Evolutionary conservation across 805 yeast genomes (phyloP), one percentile per base, ranked within the genome.

Genomic region (Naumovozyma baii): DNA sequence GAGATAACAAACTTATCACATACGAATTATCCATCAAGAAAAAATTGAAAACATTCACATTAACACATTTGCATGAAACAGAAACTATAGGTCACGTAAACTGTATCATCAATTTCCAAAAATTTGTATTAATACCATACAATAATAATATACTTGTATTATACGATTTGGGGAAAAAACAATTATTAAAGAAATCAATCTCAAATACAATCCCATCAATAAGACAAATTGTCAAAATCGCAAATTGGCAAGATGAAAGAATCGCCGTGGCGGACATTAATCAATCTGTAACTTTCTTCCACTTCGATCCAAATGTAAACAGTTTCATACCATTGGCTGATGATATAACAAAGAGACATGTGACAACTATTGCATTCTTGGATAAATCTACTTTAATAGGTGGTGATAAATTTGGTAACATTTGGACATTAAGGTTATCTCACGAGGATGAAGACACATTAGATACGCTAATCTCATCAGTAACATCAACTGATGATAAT

Each of bases 341-440:
- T 52, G 97, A 92, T 59, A 57, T 69, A 0, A 61, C 80, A 30
- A 68, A 78, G 26, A 65, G 96, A 25, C 83, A 81, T 51, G 69
- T 81, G 3, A 80, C 94, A 0, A 49, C 77, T 2, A 49, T 81
- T 33, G 53, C 68, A 2, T 62, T 75, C 46, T 61, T 92, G 4
- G 97, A 92, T 55, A 73, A 76, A 45, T 77, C 76, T 40, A 86
- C 96, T 0, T 74, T 83, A 1, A 64, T 82, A 31, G 85, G 84
- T 1, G 95, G 95, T 12, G 97, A 92, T 56, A 80, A 78, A 52
- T 86, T 83, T 61, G 96, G 97, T 0, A 84, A 81, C 49, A 35
- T 87, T 0, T 78, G 80, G 60, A 72, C 83, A 1, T 61, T 85
- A 31, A 64, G 96, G 42, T 59, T 81, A 31, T 74, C 62, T n/a